Evolutionary conservation across 495 filamentous ascomycete species (phyloP).

Genomic region (Xanthoparmelia taractica): DNA sequence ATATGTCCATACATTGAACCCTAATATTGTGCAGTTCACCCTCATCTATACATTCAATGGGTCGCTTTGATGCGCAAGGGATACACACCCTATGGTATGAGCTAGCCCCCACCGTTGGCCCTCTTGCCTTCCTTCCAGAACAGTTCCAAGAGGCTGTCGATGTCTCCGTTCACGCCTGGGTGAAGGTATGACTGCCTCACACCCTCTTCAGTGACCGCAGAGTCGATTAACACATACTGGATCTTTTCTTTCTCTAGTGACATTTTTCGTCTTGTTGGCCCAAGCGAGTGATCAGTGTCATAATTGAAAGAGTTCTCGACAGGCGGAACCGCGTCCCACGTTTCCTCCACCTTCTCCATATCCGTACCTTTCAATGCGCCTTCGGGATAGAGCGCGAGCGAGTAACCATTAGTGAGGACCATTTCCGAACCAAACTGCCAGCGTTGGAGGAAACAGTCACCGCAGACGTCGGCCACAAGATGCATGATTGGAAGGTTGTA

Average conservation of each 20-base stretch:
- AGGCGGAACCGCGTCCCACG: constrained; percentile 45
- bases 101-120: neutral
- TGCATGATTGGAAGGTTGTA: constrained; percentile 54
- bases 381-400: constrained; percentile 48
- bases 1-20: neutral
- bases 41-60: neutral
- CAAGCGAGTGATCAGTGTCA: constrained; percentile 23
- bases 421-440: constrained; percentile 53
- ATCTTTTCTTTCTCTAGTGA: constrained; percentile 20
- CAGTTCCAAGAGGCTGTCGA: constrained; percentile 23
- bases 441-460: constrained; percentile 55
- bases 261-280: constrained; percentile 19
- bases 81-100: neutral
- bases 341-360: constrained; percentile 52
- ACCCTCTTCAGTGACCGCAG: constrained; percentile 16
- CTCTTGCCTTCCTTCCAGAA: constrained; percentile 22
- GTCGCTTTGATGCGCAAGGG: neutral
- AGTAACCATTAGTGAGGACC: constrained; percentile 57
- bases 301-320: constrained; percentile 20
- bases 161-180: constrained; percentile 14
- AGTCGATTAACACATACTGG: constrained; percentile 20
- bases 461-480: constrained; percentile 46
- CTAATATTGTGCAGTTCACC: neutral
- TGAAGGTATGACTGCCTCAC: constrained; percentile 23
- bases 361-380: constrained; percentile 42